Evolutionary conservation across 768 basidiomycete genomes (phyloP), one percentile per base, ranked within the genome.

Genomic region (Arthromyces matolae): DNA sequence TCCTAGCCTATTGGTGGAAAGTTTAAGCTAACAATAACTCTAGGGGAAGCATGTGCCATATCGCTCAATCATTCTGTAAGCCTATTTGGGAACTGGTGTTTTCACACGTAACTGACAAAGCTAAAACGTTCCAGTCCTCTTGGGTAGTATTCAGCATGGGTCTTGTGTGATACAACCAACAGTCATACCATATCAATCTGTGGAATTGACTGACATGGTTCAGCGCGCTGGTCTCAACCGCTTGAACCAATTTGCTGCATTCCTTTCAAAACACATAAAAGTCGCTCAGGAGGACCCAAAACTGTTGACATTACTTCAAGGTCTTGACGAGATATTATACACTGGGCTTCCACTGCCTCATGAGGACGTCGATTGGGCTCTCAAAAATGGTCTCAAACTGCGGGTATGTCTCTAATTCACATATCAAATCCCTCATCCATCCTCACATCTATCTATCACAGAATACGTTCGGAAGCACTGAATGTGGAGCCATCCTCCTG

Each of bases 41-140:
- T 69, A 88, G 86, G 73, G 86, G 88, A 48, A 85, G 83, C 71
- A 85, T 89, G 84, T 88, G 83, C 61, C 88, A 89, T 65, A 89
- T 89, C 51, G 88, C 67, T 23, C 85, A 89, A 64, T 79, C 76
- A 33, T 86, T 81, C 74, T 82, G 85, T 86, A 65, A 71, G 83
- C 70, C 56, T 47, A 29, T 45, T 42, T 45, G 44, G 47, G 48
- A 27, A 59, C 55, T 43, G n/a, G n/a, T 44, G 34, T 20, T n/a
- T 44, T 45, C 48, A 42, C 48, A 34, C 51, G 42, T 57, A 50
- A 47, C 60, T 62, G 54, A 62, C 55, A 33, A 29, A 50, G 20
- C 16, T 47, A 53, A 14, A 18, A 20, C 47, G 55, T 53, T 45
- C 14, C 45, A 84, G 85, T 88, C 81, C 71, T 90, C 42, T 67